Evolutionary conservation across 192 early-diverging fungal species (phyloP).

Genomic region (Coemansia sp.): DNA sequence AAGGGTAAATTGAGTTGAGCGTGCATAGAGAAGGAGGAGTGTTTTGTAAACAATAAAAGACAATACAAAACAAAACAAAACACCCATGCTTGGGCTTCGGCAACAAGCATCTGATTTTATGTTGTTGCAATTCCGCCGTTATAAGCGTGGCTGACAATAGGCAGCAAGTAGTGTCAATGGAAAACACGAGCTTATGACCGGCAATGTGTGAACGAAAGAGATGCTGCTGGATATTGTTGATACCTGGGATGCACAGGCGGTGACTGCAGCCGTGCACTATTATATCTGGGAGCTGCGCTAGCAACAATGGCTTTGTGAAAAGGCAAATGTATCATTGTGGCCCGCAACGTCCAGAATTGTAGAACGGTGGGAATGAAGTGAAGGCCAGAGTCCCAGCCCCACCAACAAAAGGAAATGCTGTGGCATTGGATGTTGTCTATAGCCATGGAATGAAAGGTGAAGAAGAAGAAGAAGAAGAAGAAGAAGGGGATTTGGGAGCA

Average conservation of each 20-base stretch:
- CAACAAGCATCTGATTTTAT: no score
- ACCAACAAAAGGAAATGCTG: not conserved
- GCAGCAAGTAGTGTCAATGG: not conserved
- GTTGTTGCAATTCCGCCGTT: not conserved
- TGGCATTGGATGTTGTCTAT: not conserved
- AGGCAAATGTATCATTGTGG: not conserved
- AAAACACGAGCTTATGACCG: not conserved
- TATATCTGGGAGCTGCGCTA: not conserved
- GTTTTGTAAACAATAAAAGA: no score
- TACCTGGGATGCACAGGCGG: not conserved
- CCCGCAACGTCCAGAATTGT: not conserved
- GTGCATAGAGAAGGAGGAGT: no score
- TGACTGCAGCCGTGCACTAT: constrained; percentile 6
- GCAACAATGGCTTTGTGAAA: not conserved
- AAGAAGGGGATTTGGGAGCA: not conserved
- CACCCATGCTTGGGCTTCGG: no score
- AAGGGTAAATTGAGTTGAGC: no score
- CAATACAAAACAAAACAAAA: no score
- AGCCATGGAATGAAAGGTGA: not conserved
- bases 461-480: not conserved
- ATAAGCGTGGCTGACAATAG: not conserved
- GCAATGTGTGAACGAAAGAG: constrained; percentile 2
- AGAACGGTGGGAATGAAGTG: no score
- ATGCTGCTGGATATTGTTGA: constrained; percentile 1
- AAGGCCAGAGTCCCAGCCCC: no score